Percentiles rank a stretch among this genome's conserved stretches.
Evolutionary conservation across 768 basidiomycete genomes (phyloP).

Genomic region (Krasilnikovozyma curviuscula): DNA sequence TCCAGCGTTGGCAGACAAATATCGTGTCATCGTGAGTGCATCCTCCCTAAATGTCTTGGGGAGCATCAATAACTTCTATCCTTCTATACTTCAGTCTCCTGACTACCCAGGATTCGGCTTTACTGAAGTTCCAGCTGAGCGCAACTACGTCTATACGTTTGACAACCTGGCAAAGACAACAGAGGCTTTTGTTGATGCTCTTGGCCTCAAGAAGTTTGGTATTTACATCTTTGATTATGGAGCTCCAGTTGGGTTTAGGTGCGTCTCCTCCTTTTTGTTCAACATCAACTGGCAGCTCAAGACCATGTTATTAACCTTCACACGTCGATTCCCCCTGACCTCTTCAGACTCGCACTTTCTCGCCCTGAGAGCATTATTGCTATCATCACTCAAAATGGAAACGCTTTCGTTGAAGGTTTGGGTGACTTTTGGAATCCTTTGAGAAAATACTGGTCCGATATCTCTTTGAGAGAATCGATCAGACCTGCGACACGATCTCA

Average conservation of each 20-base stretch:
- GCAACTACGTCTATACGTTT: slow-evolving; percentile 29
- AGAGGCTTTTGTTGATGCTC: slow-evolving; percentile 29
- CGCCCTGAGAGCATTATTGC: slow-evolving; percentile 31
- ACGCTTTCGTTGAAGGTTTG: slow-evolving; percentile 34
- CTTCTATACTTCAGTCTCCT: slow-evolving; percentile 21
- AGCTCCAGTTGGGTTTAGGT: slow-evolving; percentile 19
- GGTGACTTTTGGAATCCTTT: slow-evolving; percentile 28
- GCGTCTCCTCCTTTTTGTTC: not conserved
- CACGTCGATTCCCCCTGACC: not conserved
- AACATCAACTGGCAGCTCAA: too few species aligned
- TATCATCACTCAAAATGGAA: slow-evolving; percentile 36
- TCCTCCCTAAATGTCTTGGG: too few species aligned
- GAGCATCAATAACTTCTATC: too few species aligned
- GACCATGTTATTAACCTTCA: not conserved
- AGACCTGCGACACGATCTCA: not conserved
- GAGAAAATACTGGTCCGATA: slow-evolving; percentile 7
- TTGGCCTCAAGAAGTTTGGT: slow-evolving; percentile 29
- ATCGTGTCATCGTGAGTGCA: slow-evolving; percentile 28
- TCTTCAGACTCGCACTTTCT: slow-evolving; percentile 27
- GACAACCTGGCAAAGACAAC: slow-evolving; percentile 30
- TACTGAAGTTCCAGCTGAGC: slow-evolving; percentile 29
- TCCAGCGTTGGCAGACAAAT: slow-evolving; percentile 28
- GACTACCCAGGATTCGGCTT: slow-evolving; percentile 38
- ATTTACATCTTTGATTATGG: slow-evolving; percentile 39
- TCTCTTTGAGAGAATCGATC: not conserved